Conservation (phyloP, 805 yeast genomes). For the Saturnispora diversa region DNA sequence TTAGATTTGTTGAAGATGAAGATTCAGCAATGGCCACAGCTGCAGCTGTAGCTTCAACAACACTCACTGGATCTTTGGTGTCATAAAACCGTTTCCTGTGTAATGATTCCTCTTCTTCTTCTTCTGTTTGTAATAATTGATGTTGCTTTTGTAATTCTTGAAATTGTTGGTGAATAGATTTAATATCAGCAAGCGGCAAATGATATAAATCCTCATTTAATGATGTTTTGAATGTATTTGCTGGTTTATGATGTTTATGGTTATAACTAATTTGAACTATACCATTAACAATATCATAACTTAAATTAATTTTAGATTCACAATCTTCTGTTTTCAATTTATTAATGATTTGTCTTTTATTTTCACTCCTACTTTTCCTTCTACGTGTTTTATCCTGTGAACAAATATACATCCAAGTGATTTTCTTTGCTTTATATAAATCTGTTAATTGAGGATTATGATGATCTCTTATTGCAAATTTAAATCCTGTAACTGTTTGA, state of each 20-base stretch:
- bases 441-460: constrained; percentile 31
- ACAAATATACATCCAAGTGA: constrained; percentile 38
- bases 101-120: constrained; percentile 5
- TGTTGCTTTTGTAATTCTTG: constrained; percentile 10
- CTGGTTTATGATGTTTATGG: constrained; percentile 35
- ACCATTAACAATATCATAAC: constrained; percentile 34
- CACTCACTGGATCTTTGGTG: neutral
- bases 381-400: constrained; percentile 37
- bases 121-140: constrained; percentile 9
- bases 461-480: constrained; percentile 38
- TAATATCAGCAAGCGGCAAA: constrained; percentile 5
- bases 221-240: neutral
- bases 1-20: neutral
- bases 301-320: constrained; percentile 33
- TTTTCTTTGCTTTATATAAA: constrained; percentile 31
- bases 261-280: constrained; percentile 30
- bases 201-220: constrained; percentile 3
- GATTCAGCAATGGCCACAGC: constrained; percentile 13
- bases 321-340: constrained; percentile 36
- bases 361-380: constrained; percentile 35
- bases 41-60: constrained; percentile 11
- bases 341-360: constrained; percentile 32
- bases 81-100: constrained; percentile 2
- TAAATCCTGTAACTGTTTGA: constrained; percentile 34
- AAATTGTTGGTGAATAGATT: constrained; percentile 10